Conservation (phyloP, 306 rosid genomes). For the Pyrus betulifolia region DNA sequence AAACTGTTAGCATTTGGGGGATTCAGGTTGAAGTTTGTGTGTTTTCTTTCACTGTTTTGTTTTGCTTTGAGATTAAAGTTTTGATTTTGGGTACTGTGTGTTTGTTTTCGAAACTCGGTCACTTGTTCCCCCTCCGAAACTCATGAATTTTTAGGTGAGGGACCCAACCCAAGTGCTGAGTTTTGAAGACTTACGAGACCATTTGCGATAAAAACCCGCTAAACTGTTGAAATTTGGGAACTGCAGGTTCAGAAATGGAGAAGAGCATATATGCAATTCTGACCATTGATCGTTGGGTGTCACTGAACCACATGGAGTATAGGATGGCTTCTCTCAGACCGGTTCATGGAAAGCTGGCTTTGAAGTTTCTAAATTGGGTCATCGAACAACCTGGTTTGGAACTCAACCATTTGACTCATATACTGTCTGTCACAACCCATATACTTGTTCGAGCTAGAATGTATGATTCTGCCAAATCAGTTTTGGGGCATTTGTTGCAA, state of each 20-base stretch:
- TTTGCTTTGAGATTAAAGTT: not conserved
- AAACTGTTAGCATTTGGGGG: too few relatives aligned
- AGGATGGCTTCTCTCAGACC: conserved; percentile 65
- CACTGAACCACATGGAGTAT: conserved; percentile 66
- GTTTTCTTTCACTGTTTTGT: too few relatives aligned
- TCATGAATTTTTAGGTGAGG: too few relatives aligned
- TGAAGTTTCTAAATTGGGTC: conserved; percentile 69
- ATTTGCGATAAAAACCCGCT: not conserved
- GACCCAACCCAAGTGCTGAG: too few relatives aligned
- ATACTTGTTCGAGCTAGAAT: conserved; percentile 72
- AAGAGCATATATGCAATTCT: conserved; percentile 65
- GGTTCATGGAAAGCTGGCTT: conserved; percentile 63
- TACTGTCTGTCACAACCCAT: conserved; percentile 55
- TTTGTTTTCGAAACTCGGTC: not conserved
- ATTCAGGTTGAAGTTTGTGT: too few relatives aligned
- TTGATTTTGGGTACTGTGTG: not conserved
- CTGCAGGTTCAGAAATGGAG: conserved; percentile 40
- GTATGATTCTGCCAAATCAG: conserved; percentile 52
- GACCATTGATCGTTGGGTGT: conserved; percentile 71
- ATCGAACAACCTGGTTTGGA: conserved; percentile 59
- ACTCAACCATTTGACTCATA: conserved; percentile 46
- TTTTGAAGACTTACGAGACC: too few relatives aligned
- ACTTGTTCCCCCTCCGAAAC: too few relatives aligned
- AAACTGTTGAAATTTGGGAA: not conserved
- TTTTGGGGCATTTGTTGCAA: conserved; percentile 38